Percentiles rank a stretch among this genome's conserved stretches.
phyloP scores from a whole-genome alignment of 768 basidiomycete species.

The Trametes meyenii region DNA sequence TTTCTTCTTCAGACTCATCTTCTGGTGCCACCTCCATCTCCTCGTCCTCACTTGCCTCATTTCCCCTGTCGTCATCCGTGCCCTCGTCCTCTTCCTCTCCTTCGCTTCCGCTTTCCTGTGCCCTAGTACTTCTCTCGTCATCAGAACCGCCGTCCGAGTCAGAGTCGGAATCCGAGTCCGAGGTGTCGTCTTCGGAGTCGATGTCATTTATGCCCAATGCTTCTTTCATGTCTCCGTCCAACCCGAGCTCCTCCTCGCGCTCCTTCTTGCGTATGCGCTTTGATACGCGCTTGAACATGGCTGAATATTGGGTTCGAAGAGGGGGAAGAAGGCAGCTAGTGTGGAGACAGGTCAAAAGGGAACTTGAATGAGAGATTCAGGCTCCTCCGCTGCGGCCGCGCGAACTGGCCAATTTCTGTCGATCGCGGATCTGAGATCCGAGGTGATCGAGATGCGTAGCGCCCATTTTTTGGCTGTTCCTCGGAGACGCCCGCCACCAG shows the following conservation, averaged over 20 bases:
- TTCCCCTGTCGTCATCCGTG: slow-evolving; percentile 29
- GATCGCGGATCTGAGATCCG: slow-evolving; percentile 11
- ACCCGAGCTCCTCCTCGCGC: slow-evolving; percentile 64
- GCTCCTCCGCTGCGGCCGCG: background rate
- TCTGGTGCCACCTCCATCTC: slow-evolving; percentile 28
- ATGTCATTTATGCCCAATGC: slow-evolving; percentile 71
- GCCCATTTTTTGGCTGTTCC: slow-evolving; percentile 7
- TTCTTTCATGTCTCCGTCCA: slow-evolving; percentile 66
- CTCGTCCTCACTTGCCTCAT: slow-evolving; percentile 32
- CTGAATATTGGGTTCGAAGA: background rate
- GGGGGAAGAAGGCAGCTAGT: background rate
- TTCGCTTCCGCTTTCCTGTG: slow-evolving; percentile 23
- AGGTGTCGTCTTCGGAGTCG: slow-evolving; percentile 77
- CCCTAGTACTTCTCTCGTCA: slow-evolving; percentile 19
- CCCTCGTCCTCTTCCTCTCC: slow-evolving; percentile 31
- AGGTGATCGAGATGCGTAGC: slow-evolving; percentile 10
- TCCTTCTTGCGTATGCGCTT: slow-evolving; percentile 63
- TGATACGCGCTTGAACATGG: slow-evolving; percentile 81
- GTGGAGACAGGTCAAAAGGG: background rate
- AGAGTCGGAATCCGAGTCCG: slow-evolving; percentile 45
- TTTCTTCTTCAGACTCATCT: slow-evolving; percentile 29
- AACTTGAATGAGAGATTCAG: background rate
- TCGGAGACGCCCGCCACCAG: background rate
- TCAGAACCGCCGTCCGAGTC: slow-evolving; percentile 30
- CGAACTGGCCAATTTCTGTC: background rate